Evolutionary conservation across 306 rosid genomes (phyloP).

Genomic region (Mimosa pudica): DNA sequence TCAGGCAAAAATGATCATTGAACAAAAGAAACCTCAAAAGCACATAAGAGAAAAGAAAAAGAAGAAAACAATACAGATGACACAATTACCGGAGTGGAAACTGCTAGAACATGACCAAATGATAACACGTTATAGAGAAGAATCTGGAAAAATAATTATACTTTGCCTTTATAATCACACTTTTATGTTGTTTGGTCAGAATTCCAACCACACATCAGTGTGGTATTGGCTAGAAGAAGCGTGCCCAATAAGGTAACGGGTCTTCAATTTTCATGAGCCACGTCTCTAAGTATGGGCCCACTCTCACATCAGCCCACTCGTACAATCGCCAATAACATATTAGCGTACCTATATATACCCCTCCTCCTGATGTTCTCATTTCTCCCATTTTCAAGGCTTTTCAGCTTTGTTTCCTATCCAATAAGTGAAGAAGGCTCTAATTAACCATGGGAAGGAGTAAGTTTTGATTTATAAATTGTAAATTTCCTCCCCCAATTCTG

Average conservation of each 20-base stretch:
- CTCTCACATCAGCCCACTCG: conserved; percentile 46
- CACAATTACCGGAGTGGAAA: too few species aligned
- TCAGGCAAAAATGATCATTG: too few species aligned
- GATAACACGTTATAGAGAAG: too few species aligned
- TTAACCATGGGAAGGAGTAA: conserved; percentile 47
- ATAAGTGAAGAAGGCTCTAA: too few species aligned
- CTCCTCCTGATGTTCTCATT: not conserved
- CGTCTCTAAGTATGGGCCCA: not conserved
- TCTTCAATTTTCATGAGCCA: conserved; percentile 13
- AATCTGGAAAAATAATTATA: too few species aligned
- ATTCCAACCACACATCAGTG: not conserved
- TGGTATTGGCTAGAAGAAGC: not conserved
- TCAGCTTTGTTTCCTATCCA: not conserved
- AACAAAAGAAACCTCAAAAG: too few species aligned
- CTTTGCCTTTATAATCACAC: too few species aligned
- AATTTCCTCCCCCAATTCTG: not conserved
- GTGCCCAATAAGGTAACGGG: not conserved
- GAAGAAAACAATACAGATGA: too few species aligned
- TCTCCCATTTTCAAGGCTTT: not conserved
- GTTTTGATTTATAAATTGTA: not conserved
- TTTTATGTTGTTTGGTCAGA: too few species aligned
- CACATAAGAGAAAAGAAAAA: too few species aligned
- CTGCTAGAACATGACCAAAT: too few species aligned
- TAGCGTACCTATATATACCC: conserved; percentile 23
- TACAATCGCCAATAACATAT: not conserved